Evolutionary conservation across 2,329 filamentous ascomycete genomes (phyloP), one percentile per base, ranked within the genome.

Genomic region (Chaetomium sp.): DNA sequence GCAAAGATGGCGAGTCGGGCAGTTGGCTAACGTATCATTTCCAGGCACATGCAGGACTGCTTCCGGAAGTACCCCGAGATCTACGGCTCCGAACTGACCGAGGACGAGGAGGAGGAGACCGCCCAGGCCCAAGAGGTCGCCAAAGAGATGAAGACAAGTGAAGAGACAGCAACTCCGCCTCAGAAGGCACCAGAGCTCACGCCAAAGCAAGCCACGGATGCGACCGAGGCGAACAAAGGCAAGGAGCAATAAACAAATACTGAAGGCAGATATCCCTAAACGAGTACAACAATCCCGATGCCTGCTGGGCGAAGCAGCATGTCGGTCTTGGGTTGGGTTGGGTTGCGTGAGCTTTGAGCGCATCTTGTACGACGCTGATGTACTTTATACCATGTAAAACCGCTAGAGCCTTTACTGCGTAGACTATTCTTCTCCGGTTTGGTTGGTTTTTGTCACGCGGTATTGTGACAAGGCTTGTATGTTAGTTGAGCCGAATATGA

Each of bases 41-140:
- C 72, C 71, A 97, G 93, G 84, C 88, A 85, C 72, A 99, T 99
- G 95, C 95, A 98, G 81, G 90, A 94, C 73, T 99, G 95, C 82
- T 99, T 99, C 85, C 87, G 93, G 72, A 81, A 88, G 76, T 91
- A 97, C 77, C 95, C 95, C 23, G 95, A 98, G 51, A 84, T 97
- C 66, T 99, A 99, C 78, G 93, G 93, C 66, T 85, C 90, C 51
- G 94, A 98, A 76, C 82, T 97, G 21, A 89, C 90, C 38, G 90
- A 93, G 56, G 93, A 96, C 58, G 87, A 89, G 35, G 78, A 78
- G 35, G 77, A 75, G 23, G 75, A 73, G 21, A 76, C 73, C 29
- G 72, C 72, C 1, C 70, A 72, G 2, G 68, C 71, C 4, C 70
- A 71, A 31, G 75, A 72, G 42, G 67, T 62, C 13, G 65, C 64